A percentile compares a stretch with the other conserved stretches of the same genome.
Evolutionary conservation across 2,329 filamentous ascomycete species (phyloP).

Genomic region (Ophiostoma piceae): DNA sequence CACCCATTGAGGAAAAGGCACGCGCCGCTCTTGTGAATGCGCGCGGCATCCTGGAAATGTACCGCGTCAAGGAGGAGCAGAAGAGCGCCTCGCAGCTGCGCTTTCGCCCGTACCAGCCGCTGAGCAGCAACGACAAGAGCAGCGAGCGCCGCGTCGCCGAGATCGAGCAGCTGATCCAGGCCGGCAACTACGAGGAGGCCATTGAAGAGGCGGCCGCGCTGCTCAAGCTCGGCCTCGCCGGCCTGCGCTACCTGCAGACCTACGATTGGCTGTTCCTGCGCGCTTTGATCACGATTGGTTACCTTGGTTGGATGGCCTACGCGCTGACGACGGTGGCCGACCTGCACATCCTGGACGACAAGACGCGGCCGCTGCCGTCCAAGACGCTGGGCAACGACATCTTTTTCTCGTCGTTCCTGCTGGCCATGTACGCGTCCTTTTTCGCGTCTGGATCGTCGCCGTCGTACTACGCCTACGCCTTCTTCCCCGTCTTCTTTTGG

Average conservation of each 20-base stretch:
- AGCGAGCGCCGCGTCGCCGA: slow-evolving; percentile 58
- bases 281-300: slow-evolving; percentile 81
- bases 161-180: slow-evolving; percentile 64
- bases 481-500: slow-evolving; percentile 95
- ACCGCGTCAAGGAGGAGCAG: slow-evolving; percentile 82
- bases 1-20: slow-evolving; percentile 69
- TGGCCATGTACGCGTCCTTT: slow-evolving; percentile 72
- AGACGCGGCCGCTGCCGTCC: slow-evolving; percentile 56
- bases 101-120: slow-evolving; percentile 68
- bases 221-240: slow-evolving; percentile 70
- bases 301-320: slow-evolving; percentile 93
- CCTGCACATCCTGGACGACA: slow-evolving; percentile 73
- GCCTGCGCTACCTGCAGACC: slow-evolving; percentile 88
- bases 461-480: slow-evolving; percentile 84
- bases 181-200: slow-evolving; percentile 64
- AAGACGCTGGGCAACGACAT: slow-evolving; percentile 55
- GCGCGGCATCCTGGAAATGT: slow-evolving; percentile 87
- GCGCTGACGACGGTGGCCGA: slow-evolving; percentile 85
- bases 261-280: slow-evolving; percentile 98
- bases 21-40: slow-evolving; percentile 80
- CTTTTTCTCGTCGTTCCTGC: slow-evolving; percentile 70
- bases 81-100: slow-evolving; percentile 71
- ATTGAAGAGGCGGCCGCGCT: slow-evolving; percentile 73
- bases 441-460: slow-evolving; percentile 70
- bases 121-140: slow-evolving; percentile 49